Conservation (phyloP, 2,329 filamentous ascomycete genomes). For the Exophiala xenobiotica region DNA sequence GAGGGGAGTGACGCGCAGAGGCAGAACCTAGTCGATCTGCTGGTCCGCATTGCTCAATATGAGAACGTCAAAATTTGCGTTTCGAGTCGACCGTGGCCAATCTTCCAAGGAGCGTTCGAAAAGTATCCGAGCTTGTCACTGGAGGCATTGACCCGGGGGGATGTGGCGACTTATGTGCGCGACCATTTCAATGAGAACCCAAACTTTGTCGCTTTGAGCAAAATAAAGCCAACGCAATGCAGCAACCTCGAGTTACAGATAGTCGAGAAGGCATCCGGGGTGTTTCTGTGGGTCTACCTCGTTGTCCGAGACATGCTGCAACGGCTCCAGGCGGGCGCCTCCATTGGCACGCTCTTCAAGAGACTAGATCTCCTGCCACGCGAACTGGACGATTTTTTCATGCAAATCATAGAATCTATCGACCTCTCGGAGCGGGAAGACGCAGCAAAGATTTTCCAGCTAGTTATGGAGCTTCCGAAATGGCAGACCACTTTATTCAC, state of each 20-base stretch:
- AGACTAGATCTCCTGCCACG: slow-evolving; percentile 8
- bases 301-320: slow-evolving; percentile 43
- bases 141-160: not conserved
- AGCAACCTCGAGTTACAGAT: slow-evolving; percentile 25
- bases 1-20: slow-evolving; percentile 26
- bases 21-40: not conserved
- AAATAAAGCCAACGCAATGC: not conserved
- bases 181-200: not conserved
- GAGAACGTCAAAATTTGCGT: not conserved
- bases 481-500: too few relatives aligned
- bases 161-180: not conserved
- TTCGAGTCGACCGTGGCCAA: not conserved
- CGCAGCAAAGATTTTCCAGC: not conserved
- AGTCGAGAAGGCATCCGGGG: slow-evolving; percentile 39
- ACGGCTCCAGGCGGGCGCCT: slow-evolving; percentile 12
- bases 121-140: not conserved
- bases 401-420: slow-evolving; percentile 13
- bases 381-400: slow-evolving; percentile 21
- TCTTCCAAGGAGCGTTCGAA: not conserved
- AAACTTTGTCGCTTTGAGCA: not conserved
- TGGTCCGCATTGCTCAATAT: not conserved
- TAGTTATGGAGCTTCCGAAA: not conserved
- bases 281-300: slow-evolving; percentile 50
- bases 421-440: not conserved
- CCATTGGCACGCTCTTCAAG: not conserved